phyloP scores from a whole-genome alignment of 2,329 filamentous ascomycete species.

The Fusarium keratoplasticum region DNA sequence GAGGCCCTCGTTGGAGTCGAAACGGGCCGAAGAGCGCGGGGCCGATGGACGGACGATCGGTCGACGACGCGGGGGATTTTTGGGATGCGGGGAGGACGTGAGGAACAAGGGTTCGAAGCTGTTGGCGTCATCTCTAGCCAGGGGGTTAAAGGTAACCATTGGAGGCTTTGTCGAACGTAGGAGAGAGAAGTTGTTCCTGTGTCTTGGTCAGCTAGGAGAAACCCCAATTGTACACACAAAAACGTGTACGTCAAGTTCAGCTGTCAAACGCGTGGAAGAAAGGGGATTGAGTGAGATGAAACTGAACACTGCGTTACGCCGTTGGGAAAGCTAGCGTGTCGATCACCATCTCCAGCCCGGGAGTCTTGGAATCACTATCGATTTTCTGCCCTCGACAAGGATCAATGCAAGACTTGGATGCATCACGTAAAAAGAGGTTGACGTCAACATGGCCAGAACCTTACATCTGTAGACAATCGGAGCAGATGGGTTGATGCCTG shows the following conservation, averaged over 20 bases:
- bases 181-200: not conserved
- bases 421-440: not conserved
- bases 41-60: constrained; percentile 31
- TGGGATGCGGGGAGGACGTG: constrained; percentile 31
- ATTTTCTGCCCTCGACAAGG: not conserved
- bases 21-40: constrained; percentile 42
- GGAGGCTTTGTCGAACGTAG: not conserved
- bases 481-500: not conserved
- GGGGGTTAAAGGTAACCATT: not conserved
- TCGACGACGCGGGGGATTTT: constrained; percentile 20
- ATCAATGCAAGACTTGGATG: not conserved
- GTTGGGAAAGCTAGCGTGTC: constrained; percentile 24
- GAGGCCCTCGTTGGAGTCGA: constrained; percentile 14
- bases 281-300: not conserved
- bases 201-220: not conserved
- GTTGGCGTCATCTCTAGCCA: constrained; percentile 10
- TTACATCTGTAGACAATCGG: not conserved
- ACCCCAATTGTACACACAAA: not conserved
- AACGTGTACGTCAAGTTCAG: not conserved
- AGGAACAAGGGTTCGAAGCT: constrained; percentile 19
- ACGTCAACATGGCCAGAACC: not conserved
- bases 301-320: not conserved
- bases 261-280: not conserved
- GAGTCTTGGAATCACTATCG: not conserved
- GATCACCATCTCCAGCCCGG: constrained; percentile 21